Evolutionary conservation across 768 basidiomycete species (phyloP), one percentile per base, ranked within the genome.

Genomic region (Myochromella boudieri): DNA sequence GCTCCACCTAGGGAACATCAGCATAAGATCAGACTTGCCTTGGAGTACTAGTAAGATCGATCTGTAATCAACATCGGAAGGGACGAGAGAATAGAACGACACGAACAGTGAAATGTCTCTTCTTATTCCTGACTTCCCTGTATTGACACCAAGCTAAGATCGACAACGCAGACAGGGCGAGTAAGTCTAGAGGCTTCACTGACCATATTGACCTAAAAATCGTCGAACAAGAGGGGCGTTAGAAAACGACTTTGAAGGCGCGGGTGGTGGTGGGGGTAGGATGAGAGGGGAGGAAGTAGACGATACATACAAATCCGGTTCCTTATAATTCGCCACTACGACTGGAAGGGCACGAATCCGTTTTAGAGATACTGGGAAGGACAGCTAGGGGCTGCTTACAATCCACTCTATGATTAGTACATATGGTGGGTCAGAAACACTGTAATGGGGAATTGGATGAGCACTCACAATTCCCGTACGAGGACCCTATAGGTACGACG

Each of bases 91-190:
- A 24, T 15, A 26, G 9, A 15, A 25, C 21, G 8, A 1, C 3
- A 69, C 84, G 40, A 52, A 88, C 88, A 31, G 92, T 88, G 59
- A 94, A 95, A 57, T 95, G 85, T 40, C 87, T 79, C 64, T 87
- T 81, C 63, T 82, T 81, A 53, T 87, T 85, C 48, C 95, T 77
- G 14, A 97, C 95, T 69, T 97, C 95, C 93, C 89, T 91, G 63
- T 20, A 54, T 46, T 42, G 51, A 40, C 48, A 31, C 37, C 22
- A 42, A 46, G 26, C 37, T 52, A 57, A 61, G 57, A 31, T 27
- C 6, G 36, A 22, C 21, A 24, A 31, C 20, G n/a, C 40, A 42
- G 28, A 46, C 26, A 20, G 15, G 12, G 34, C 27, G 38, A 37
- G 37, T 24, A 22, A 12, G 3, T 41, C 37, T 9, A 24, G 29